Evolutionary conservation across 371 early-diverging fungal species (phyloP), one percentile per base, ranked within the genome.

Genomic region (Rhizopus delemar): DNA sequence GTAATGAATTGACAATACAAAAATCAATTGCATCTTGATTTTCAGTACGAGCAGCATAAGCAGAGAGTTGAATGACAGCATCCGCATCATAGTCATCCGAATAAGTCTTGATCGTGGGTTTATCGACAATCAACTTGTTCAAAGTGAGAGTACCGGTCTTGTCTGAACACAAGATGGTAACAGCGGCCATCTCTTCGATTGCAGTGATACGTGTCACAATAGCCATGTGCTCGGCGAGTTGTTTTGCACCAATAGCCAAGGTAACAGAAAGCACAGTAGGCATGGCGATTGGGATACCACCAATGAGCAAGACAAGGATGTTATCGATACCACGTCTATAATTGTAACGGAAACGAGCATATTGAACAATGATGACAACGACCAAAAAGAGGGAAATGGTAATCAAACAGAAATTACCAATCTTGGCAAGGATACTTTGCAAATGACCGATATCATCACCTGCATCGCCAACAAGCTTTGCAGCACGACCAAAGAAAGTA

Each of bases 111-210:
- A 86, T 79, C 54, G 84, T 76, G 51, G 82, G 75, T 56, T 77
- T 70, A 63, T 82, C 82, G 54, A 93, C 89, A 67, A 80, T 85
- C 72, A 95, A 85, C 80, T 93, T 90, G 82, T 94, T 95, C 59
- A 93, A 85, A 32, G 97, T 97, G 64, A 97, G 81, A 16, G 97
- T 97, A 52, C 97, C 97, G 12, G 97, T 97, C 84, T 97, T 97
- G 82, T 96, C 97, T 5, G 93, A 90, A 81, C 95, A 95, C 63
- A 97, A 89, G 51, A 95, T 90, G 53, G 88, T 87, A 43, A 93
- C 93, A 66, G 92, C 92, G n/a, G 95, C 96, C 70, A 97, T 84
- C 61, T 93, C 93, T 76, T 97, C 97, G 56, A 95, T 92, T 36
- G 89, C 88, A 48, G 90, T 85, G 58, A 95, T 85, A 51, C 88